Percentiles rank a stretch among this genome's conserved stretches.
Evolutionary conservation across 2,329 filamentous ascomycete species (phyloP).

Genomic region (Hypoxylon sp.): DNA sequence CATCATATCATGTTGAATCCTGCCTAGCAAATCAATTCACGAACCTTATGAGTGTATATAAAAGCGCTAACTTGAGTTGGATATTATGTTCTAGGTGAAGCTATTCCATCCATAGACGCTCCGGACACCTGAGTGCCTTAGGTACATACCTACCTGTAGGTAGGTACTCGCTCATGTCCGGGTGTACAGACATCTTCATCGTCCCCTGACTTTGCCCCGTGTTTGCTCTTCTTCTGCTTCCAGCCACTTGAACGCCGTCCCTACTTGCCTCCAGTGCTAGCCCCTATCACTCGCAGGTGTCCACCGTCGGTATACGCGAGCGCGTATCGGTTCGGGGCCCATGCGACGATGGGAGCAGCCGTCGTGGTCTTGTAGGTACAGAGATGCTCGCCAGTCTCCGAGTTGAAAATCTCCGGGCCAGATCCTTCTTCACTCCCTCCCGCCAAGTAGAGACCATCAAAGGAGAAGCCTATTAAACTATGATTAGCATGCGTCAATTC

Average conservation of each 20-base stretch:
- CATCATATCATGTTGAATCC: too few relatives aligned
- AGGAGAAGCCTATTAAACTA: conserved; percentile 68
- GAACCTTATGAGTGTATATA: too few relatives aligned
- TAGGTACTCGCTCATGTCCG: too few relatives aligned
- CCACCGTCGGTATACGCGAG: conserved; percentile 77
- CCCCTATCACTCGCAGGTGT: conserved; percentile 72
- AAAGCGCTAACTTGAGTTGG: too few relatives aligned
- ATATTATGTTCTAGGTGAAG: too few relatives aligned
- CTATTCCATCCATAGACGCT: too few relatives aligned
- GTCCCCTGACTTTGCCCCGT: too few relatives aligned
- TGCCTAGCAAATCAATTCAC: too few relatives aligned
- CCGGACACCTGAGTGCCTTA: too few relatives aligned
- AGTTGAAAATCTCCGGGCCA: conserved; percentile 74
- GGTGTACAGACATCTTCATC: too few relatives aligned
- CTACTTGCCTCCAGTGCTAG: conserved; percentile 58
- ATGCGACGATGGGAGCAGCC: conserved; percentile 72
- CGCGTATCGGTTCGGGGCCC: conserved; percentile 78
- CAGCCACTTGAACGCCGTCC: conserved; percentile 7
- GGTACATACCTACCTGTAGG: too few relatives aligned
- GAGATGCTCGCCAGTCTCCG: conserved; percentile 76
- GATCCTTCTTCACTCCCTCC: conserved; percentile 77
- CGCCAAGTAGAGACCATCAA: conserved; percentile 77
- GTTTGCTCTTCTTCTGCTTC: neutral
- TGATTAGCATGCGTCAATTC: conserved; percentile 34
- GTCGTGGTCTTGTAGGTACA: conserved; percentile 74